Evolutionary conservation across 768 basidiomycete genomes (phyloP), one percentile per base, ranked within the genome.

Genomic region (Trametes maxima): DNA sequence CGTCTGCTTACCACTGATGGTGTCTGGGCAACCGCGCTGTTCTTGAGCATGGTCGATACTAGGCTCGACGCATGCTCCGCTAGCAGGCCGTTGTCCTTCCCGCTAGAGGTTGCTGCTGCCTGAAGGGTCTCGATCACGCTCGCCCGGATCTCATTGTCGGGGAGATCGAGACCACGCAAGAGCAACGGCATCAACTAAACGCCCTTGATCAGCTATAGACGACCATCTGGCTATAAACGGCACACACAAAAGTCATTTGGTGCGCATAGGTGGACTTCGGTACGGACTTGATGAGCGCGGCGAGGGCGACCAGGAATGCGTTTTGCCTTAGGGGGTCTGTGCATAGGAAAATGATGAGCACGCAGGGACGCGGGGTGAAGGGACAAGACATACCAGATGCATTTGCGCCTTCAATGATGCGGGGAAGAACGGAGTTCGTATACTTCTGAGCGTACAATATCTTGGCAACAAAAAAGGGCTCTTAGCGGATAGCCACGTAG

Each of bases 111-210:
- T 8, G 91, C 85, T 6, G 92, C 85, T 1, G 86, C 81, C 10
- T 85, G 80, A 39, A 98, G 80, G 10, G 88, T 89, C 54, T 90
- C 85, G 57, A 98, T 90, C 50, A 95, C 88, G 74, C 89, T 87
- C 16, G 83, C 80, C 22, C 93, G 87, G 61, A 95, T 85, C 25
- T 84, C 80, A 10, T 83, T 74, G 70, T 94, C 88, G 3, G 87
- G 84, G 4, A 97, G 76, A 43, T 91, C 86, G 17, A 98, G 82
- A 3, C 93, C 90, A 16, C 90, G 90, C 44, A 99, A 76, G 5
- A 99, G 79, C 14, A 98, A 80, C 0, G 97, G 95, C 65, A 98
- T 83, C 13, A 98, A 82, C 95, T 98, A 67, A 12, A 24, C 24
- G n/a, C 17, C 36, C 35, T 25, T 14, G 25, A 24, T 21, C 5